Evolutionary conservation across 1,139 yeast species (phyloP), one percentile per base, ranked within the genome.

Genomic region (Candida sp.): DNA sequence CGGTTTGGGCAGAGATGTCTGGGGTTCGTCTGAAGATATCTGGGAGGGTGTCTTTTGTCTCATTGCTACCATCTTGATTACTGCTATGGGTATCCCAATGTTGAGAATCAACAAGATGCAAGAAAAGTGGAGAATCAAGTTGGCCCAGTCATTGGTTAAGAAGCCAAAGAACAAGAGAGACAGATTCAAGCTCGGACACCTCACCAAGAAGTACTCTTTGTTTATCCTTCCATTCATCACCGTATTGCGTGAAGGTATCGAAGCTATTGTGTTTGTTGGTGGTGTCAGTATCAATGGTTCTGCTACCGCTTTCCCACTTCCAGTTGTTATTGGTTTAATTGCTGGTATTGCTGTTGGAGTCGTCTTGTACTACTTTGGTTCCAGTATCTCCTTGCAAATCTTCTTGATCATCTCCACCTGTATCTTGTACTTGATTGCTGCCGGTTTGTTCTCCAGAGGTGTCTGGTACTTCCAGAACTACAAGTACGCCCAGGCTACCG

Each of bases 391-490:
- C 17, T 75, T 92, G 70, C 96, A 90, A 68, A 73, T 88, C 56
- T 91, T 91, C 77, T 78, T 92, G 70, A 80, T 91, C 58, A 73
- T 84, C 48, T 90, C 97, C 43, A 91, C 97, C 11, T 83, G 93
- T 65, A 83, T 91, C 66, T 76, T 92, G 58, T 92, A 92, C 67
- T 78, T 92, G 63, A 89, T 92, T 61, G 82, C 96, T 26, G 96
- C 97, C 4, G 97, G 97, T 56, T 78, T 92, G 60, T 87, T 90
- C 70, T 90, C 97, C 46, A 83, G 96, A 74, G 97, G 94, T 66
- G 83, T 91, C 44, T 92, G 97, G 97, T 86, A 72, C 68, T 86
- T 89, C 58, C 93, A 91, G 72, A 79, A 77, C 61, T 81, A 90
- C 66, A 70, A 66, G 44, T 92, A 80, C 72, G 81, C 82, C 70